A percentile compares a stretch with the other conserved stretches of the same genome.
These are phyloP conservation scores for Globisporangium sylvaticum DNA, from an alignment of 352 stramenopile genomes.

Conservation along the genomic window DNA sequence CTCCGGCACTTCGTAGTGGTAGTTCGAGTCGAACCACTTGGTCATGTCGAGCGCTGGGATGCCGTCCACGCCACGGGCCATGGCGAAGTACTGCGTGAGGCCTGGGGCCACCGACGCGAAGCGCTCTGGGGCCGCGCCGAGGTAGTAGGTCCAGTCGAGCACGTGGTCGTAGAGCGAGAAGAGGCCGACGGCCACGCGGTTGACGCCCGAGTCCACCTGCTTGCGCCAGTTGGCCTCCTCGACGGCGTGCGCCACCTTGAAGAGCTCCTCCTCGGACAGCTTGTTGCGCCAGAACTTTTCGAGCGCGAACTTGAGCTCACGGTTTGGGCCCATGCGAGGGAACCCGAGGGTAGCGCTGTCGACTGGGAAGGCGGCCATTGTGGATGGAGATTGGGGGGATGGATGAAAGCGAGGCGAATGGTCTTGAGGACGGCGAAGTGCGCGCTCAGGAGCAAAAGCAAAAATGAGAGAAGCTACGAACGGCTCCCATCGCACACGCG, in stretches of 20 bases:
- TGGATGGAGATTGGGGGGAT: conserved; percentile 10
- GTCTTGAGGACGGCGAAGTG: conserved; percentile 29
- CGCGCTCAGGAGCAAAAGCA: conserved; percentile 46
- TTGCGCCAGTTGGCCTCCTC: conserved; percentile 86
- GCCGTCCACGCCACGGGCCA: conserved; percentile 87
- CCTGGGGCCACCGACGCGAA: conserved; percentile 60
- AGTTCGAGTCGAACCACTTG: conserved; percentile 95
- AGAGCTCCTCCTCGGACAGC: conserved; percentile 78
- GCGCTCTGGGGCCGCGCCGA: conserved; percentile 73
- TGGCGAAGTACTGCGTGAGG: conserved; percentile 86
- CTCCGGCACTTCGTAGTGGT: conserved; percentile 94
- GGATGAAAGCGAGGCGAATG: conserved; percentile 20
- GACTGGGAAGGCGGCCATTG: conserved; percentile 42
- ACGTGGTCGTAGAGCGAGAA: conserved; percentile 93
- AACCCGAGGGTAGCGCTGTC: conserved; percentile 87
- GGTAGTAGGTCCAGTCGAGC: conserved; percentile 84
- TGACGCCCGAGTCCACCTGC: conserved; percentile 76
- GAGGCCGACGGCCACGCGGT: conserved; percentile 78
- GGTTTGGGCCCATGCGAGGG: conserved; percentile 89
- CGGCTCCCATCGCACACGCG: neutral
- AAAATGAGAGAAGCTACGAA: conserved; percentile 32
- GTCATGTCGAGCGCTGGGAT: conserved; percentile 92
- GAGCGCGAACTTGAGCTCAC: conserved; percentile 92
- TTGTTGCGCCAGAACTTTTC: conserved; percentile 92
- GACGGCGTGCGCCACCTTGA: conserved; percentile 60